phyloP scores from a whole-genome alignment of 2,329 filamentous ascomycete genomes.

The Hypoxylon sp. region DNA sequence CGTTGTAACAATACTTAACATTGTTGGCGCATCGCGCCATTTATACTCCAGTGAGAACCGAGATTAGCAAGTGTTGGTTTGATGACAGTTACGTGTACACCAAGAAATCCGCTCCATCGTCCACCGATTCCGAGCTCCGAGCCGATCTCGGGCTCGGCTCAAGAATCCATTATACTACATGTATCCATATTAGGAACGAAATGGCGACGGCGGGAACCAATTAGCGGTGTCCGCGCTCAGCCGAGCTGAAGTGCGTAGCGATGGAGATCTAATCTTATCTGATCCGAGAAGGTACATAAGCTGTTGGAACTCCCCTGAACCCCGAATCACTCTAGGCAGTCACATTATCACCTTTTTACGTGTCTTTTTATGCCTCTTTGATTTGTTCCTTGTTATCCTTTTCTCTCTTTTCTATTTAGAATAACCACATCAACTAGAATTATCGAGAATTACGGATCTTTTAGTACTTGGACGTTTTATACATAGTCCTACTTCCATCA shows the following conservation, averaged over 20 bases:
- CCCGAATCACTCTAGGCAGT: background rate
- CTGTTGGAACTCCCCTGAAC: slow-evolving; percentile 5
- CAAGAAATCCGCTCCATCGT: slow-evolving; percentile 28
- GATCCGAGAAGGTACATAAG: slow-evolving; percentile 38
- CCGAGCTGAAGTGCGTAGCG: slow-evolving; percentile 26
- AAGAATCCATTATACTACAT: slow-evolving; percentile 12
- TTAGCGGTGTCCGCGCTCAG: slow-evolving; percentile 8
- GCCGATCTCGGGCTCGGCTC: slow-evolving; percentile 45
- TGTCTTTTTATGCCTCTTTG: too few species aligned
- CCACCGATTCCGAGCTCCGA: slow-evolving; percentile 39
- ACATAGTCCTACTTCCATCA: slow-evolving; percentile 17
- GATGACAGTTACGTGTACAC: slow-evolving; percentile 5
- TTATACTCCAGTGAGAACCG: slow-evolving; percentile 1
- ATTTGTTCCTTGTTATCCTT: background rate
- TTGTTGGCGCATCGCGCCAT: background rate
- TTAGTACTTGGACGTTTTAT: background rate
- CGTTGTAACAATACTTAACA: background rate
- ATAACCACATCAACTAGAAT: background rate
- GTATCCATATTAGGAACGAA: background rate
- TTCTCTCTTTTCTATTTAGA: background rate
- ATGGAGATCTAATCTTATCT: slow-evolving; percentile 50
- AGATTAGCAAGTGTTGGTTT: background rate
- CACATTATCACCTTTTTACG: slow-evolving; percentile 1
- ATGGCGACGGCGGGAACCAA: slow-evolving; percentile 26
- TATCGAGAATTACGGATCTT: background rate